Conservation (phyloP, 148 eudicot species). For the Cornus florida region DNA sequence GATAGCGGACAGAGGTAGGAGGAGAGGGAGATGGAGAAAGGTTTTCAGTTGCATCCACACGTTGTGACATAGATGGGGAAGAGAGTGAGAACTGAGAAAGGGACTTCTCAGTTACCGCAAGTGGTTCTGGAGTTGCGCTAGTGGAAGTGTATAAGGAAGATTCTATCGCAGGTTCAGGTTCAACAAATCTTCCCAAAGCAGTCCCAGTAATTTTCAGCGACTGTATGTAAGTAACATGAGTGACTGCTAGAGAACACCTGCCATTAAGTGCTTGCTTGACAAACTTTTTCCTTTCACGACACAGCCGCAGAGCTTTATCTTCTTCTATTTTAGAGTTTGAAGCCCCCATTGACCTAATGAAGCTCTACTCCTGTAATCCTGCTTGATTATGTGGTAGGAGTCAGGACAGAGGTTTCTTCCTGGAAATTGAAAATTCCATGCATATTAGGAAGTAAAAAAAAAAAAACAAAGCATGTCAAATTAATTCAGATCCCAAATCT, state of each 20-base stretch:
- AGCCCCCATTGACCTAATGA: conserved; percentile 57
- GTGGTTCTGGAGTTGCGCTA: conserved; percentile 65
- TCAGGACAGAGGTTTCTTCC: conserved; percentile 13
- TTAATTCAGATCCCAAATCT: neutral
- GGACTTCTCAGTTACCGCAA: conserved; percentile 53
- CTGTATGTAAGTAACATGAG: conserved; percentile 71
- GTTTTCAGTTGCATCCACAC: conserved; percentile 42
- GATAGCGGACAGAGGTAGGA: conserved; percentile 48
- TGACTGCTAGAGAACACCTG: conserved; percentile 82
- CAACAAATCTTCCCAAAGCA: conserved; percentile 71
- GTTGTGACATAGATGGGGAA: conserved; percentile 56
- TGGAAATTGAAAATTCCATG: neutral
- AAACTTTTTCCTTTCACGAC: conserved; percentile 83
- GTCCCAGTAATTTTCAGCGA: conserved; percentile 65
- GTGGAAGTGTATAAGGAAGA: conserved; percentile 60
- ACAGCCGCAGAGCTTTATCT: conserved; percentile 77
- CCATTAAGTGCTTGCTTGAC: conserved; percentile 92
- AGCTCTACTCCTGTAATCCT: neutral
- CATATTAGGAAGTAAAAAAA: conserved; percentile 4
- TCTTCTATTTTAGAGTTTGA: conserved; percentile 78
- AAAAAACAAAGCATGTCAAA: neutral
- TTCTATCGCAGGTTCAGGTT: conserved; percentile 55
- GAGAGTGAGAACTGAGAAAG: conserved; percentile 60
- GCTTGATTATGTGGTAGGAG: neutral
- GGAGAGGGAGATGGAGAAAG: conserved; percentile 58